Base-by-base conservation (phyloP, 2,329 filamentous ascomycete genomes). In the Penicillium sp. region DNA sequence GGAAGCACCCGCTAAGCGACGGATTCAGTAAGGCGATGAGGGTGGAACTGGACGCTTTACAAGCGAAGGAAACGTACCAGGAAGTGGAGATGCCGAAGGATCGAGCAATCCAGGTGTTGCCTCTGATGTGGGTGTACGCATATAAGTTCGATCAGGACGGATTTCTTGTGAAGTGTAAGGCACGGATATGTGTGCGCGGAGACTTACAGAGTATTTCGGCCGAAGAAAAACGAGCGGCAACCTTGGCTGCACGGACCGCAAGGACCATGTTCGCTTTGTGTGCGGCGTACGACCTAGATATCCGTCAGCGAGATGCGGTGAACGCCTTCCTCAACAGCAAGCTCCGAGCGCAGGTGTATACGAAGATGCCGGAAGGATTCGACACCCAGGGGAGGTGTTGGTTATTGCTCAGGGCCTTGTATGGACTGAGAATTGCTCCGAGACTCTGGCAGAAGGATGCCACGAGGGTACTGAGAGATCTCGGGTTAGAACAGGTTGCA, bases 391-490 rank as follows among this genome's bases (percentile, higher is more conserved):
- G 33, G 14, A 53, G 25, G 22, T 46, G 15, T 9, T 58, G 29
- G 56, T 51, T 40, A 35, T 40, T 58, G 2, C 12, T 37, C 1
- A 25, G 27, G 18, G 49, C 52, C 1, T 20, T 58, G 20, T 58
- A 58, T 40, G 42, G 56, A 6, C 42, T 58, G 3, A 12, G 49
- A 8, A 53, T 45, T 0, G 51, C 52, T 2, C 52, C 45, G 1
- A n/a, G 18, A 1, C 42, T 55, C 4, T 58, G 45, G 52, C 45
- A 55, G n/a, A 18, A 51, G 8, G 56, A 58, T 35, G 52, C 42
- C 1, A 6, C 27, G 0, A 3, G 5, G 0, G 52, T 55, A 4
- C 33, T 55, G 1, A 33, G 1, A 1, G 50, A 47, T 2, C 35
- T 58, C 14, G 45, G 53, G 1, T 29, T 55, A 9, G 18, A 33